phyloP scores from a whole-genome alignment of 106 monocot genomes.

The Gastrodia elata region DNA sequence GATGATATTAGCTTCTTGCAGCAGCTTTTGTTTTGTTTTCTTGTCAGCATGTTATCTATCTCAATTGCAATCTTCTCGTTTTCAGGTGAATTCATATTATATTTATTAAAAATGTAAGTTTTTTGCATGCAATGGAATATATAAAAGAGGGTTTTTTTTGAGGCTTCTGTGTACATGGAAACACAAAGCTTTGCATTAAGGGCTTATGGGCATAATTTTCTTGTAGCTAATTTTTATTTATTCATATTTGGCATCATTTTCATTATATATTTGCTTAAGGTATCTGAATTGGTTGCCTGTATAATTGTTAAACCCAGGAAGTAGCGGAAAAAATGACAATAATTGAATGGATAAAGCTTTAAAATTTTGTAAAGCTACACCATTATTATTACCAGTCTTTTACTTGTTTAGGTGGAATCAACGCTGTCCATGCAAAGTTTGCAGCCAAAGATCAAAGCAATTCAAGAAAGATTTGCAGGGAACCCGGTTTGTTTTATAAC shows the following conservation, averaged over 20 bases:
- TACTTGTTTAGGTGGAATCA: constrained; percentile 66
- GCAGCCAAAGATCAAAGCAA: constrained; percentile 93
- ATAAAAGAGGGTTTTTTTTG: not conserved
- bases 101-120: not conserved
- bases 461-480: constrained; percentile 81
- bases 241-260: not conserved
- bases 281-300: not conserved
- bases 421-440: constrained; percentile 95
- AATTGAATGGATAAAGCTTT: not conserved
- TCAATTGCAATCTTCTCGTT: not conserved
- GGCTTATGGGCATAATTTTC: not conserved
- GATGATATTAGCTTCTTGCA: not conserved
- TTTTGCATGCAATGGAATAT: not conserved
- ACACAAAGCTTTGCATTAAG: not conserved
- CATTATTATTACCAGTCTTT: not conserved
- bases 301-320: not conserved
- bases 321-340: not conserved
- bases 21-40: not conserved
- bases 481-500: constrained; percentile 60
- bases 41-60: not conserved
- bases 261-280: not conserved
- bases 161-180: not conserved
- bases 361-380: not conserved
- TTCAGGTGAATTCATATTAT: not conserved
- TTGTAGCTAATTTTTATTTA: not conserved